These are phyloP conservation scores for Gossypioides kirkii DNA, from an alignment of 345 rosid species.

Conservation along the genomic window DNA sequence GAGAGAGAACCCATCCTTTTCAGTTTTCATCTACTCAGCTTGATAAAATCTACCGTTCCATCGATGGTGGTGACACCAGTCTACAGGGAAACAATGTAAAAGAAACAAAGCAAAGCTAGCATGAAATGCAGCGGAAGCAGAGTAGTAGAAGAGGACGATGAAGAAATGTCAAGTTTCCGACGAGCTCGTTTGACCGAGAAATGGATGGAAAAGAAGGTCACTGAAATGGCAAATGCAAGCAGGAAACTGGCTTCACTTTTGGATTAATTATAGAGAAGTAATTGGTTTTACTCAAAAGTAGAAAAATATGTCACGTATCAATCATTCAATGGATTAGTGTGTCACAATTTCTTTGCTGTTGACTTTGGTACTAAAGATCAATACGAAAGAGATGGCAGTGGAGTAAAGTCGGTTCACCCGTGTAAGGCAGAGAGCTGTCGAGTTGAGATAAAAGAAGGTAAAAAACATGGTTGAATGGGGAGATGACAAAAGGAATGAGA, in stretches of 20 bases:
- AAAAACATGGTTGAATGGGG: too few relatives aligned
- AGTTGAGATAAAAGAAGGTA: too few relatives aligned
- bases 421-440: too few relatives aligned
- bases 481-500: too few relatives aligned
- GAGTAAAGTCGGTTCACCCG: too few relatives aligned
- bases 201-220: slow-evolving; percentile 39
- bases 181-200: slow-evolving; percentile 38
- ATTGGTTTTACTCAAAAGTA: too few relatives aligned
- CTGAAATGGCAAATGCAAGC: slow-evolving; percentile 11
- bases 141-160: not conserved
- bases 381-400: too few relatives aligned
- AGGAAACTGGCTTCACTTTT: slow-evolving; percentile 12
- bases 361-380: too few relatives aligned
- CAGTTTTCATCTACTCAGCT: slow-evolving; percentile 85
- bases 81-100: slow-evolving; percentile 34
- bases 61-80: slow-evolving; percentile 43
- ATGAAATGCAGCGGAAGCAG: slow-evolving; percentile 15
- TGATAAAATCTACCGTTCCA: slow-evolving; percentile 85
- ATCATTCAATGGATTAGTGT: too few relatives aligned
- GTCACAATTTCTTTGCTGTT: too few relatives aligned
- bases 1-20: slow-evolving; percentile 64
- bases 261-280: too few relatives aligned
- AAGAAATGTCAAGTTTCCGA: slow-evolving; percentile 20
- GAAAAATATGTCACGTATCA: too few relatives aligned
- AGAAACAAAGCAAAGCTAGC: slow-evolving; percentile 27